Evolutionary conservation across 2,329 filamentous ascomycete genomes (phyloP), one percentile per base, ranked within the genome.

Genomic region (Fusarium longipes): DNA sequence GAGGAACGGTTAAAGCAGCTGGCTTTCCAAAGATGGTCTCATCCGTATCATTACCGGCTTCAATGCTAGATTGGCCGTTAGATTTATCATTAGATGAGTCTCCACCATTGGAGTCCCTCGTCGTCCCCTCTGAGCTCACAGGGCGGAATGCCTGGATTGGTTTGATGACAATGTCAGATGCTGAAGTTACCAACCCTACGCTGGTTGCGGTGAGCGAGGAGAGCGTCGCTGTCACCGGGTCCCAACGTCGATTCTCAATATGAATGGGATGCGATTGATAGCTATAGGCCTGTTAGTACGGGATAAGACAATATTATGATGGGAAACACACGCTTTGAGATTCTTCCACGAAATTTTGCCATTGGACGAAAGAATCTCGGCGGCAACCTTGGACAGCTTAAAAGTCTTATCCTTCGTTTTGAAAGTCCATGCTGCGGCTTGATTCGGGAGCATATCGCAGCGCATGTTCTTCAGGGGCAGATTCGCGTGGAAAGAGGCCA

Each of bases 401-500:
- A 69, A 39, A 2, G 57, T 25, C 6, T 35, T 63, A 0, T 58
- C 54, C 0, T 45, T 66, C 22, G 40, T 44, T 2, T 70, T 61
- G 15, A 43, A 57, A 0, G 50, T 1, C 68, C 64, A 73, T 3
- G 42, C 56, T 5, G 70, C 68, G 0, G 48, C 30, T 2, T 32
- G 33, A 4, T 68, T 54, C 0, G 38, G 29, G 5, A 73, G 3
- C 0, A 70, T 14, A 8, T 72, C 67, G 14, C 70, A 72, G 17
- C 45, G 57, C 35, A 73, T 63, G 0, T 54, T 43, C 22, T 60
- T 66, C 1, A 73, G 27, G n/a, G 71, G 70, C 2, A 70, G 12
- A 53, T 70, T 67, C 1, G 61, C 62, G 36, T 74, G 70, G 30
- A 73, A 73, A 6, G 63, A 73, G 3, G 57, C 57, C 12, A 69